Evolutionary conservation across 345 rosid species (phyloP).

Genomic region (Dovyalis caffra): DNA sequence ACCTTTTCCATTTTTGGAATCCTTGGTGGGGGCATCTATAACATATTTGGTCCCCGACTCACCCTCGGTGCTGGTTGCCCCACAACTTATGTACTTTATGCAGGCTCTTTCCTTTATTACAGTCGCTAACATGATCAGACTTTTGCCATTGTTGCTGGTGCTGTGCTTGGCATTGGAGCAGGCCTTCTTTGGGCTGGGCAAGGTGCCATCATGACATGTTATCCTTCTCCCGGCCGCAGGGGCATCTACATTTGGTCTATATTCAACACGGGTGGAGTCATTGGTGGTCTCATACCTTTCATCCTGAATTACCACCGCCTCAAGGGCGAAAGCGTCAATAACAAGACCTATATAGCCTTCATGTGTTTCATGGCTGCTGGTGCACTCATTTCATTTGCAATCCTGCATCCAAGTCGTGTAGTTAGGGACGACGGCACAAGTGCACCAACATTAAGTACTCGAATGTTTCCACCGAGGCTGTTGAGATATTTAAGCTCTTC

Average conservation of each 20-base stretch:
- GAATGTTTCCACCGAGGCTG: conserved; percentile 31
- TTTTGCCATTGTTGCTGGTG: conserved; percentile 57
- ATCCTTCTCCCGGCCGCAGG: no score
- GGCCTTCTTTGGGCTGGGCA: conserved; percentile 90
- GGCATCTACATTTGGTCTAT: conserved; percentile 81
- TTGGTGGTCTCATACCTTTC: no score
- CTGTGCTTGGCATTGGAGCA: conserved; percentile 70
- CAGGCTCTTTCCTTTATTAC: conserved; percentile 61
- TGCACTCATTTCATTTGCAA: conserved; percentile 38
- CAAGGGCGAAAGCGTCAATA: conserved; percentile 44
- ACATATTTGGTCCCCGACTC: conserved; percentile 54
- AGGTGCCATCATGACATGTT: conserved; percentile 95
- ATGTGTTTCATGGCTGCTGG: conserved; percentile 82
- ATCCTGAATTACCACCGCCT: conserved; percentile 38
- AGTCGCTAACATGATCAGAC: conserved; percentile 49
- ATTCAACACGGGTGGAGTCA: no score
- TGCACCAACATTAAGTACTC: conserved; percentile 50
- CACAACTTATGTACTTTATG: conserved; percentile 68
- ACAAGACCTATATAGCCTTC: conserved; percentile 55
- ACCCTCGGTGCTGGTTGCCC: conserved; percentile 69
- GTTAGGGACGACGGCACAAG: conserved; percentile 48
- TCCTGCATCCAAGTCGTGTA: conserved; percentile 44
- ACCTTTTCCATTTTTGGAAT: conserved; percentile 56
- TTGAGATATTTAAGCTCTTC: conserved; percentile 54
- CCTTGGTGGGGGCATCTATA: conserved; percentile 57